Conservation (phyloP, 129 eudicot genomes). For the Tanacetum coccineum region DNA sequence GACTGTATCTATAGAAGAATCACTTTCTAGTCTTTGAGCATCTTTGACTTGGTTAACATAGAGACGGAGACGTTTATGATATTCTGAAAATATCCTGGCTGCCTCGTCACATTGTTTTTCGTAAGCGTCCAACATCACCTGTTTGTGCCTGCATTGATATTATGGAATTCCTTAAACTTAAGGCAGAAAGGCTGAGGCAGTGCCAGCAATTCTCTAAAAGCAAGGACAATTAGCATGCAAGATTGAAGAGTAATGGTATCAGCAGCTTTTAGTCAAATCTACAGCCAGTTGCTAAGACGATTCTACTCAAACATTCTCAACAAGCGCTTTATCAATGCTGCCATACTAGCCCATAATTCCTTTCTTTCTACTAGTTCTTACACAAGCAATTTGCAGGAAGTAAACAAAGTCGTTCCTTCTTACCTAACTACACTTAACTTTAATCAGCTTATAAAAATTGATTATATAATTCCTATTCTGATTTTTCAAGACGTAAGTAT, state of each 20-base stretch:
- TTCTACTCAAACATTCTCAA: no score
- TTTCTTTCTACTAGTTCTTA: no score
- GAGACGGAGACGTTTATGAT: conserved; percentile 74
- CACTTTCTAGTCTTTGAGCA: conserved; percentile 51
- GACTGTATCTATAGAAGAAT: conserved; percentile 45
- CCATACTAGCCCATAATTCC: no score
- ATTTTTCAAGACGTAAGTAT: no score
- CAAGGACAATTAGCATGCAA: background rate
- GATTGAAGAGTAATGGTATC: no score
- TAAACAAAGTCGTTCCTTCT: no score
- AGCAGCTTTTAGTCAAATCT: no score
- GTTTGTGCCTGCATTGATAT: conserved; percentile 75
- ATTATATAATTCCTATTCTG: background rate
- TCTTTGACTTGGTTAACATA: conserved; percentile 88
- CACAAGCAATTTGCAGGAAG: no score
- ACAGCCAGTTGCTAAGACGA: no score
- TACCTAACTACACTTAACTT: background rate
- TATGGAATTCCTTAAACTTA: conserved; percentile 6
- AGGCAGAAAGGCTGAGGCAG: background rate
- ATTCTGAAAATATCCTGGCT: conserved; percentile 84
- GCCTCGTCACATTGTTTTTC: conserved; percentile 99
- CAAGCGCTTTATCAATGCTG: no score
- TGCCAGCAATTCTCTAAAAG: no score
- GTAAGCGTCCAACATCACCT: conserved; percentile 90
- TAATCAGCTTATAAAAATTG: background rate